phyloP scores from a whole-genome alignment of 345 rosid species.

The Gossypium rotundifolium region DNA sequence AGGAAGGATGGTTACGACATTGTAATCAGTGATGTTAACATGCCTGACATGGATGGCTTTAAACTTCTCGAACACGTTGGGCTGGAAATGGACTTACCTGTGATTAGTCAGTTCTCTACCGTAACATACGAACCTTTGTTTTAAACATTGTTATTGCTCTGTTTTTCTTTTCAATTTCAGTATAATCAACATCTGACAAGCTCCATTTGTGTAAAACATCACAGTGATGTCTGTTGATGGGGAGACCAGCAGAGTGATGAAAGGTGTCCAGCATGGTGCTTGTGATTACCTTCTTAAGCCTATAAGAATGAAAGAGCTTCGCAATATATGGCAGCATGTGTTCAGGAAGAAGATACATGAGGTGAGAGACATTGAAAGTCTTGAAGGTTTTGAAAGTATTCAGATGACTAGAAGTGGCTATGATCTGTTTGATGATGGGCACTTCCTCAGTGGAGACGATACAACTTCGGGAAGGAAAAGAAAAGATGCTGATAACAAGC shows the following conservation, averaged over 20 bases:
- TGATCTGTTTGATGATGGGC: conserved; percentile 44
- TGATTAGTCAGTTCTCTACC: conserved; percentile 66
- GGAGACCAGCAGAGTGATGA: conserved; percentile 87
- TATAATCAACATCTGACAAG: conserved; percentile 20
- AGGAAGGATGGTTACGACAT: conserved; percentile 89
- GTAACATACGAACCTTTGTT: conserved; percentile 14
- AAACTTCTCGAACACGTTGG: conserved; percentile 94
- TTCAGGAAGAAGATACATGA: conserved; percentile 76
- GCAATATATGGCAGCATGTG: conserved; percentile 98
- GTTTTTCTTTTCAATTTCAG: neutral
- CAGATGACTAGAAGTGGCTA: conserved; percentile 45
- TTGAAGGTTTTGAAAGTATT: conserved; percentile 47
- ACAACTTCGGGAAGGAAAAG: conserved; percentile 43
- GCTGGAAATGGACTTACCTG: conserved; percentile 95
- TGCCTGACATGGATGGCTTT: conserved; percentile 99
- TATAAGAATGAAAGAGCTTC: conserved; percentile 91
- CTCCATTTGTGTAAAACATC: conserved; percentile 12
- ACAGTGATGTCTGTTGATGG: conserved; percentile 99
- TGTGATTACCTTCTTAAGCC: conserved; percentile 98
- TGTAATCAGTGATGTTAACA: conserved; percentile 91
- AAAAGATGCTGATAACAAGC: conserved; percentile 56
- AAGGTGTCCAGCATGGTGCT: conserved; percentile 93
- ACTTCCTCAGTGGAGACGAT: conserved; percentile 58
- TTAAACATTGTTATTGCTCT: conserved; percentile 5
- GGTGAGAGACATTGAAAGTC: conserved; percentile 59